These are phyloP conservation scores for Astragalus membranaceus DNA, from an alignment of 306 rosid species.

Conservation along the genomic window DNA sequence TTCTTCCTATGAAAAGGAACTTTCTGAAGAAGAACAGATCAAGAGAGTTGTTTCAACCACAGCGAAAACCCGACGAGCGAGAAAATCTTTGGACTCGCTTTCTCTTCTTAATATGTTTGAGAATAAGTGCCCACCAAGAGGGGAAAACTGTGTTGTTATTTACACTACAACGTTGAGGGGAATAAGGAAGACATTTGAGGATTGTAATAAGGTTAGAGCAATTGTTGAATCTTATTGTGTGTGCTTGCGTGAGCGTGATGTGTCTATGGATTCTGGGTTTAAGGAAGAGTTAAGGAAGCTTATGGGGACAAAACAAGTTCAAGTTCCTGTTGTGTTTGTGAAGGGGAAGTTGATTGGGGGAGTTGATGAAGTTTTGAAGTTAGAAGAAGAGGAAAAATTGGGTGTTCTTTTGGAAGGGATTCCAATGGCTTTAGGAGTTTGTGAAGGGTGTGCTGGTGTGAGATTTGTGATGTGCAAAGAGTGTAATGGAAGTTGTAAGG, in stretches of 20 bases:
- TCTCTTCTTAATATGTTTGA: slow-evolving; percentile 36
- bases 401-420: slow-evolving; percentile 59
- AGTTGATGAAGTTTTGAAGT: slow-evolving; percentile 55
- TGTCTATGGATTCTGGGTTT: slow-evolving; percentile 92
- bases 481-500: slow-evolving; percentile 89
- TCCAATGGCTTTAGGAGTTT: slow-evolving; percentile 40
- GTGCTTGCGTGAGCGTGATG: slow-evolving; percentile 59
- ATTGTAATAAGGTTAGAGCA: slow-evolving; percentile 68
- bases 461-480: slow-evolving; percentile 72
- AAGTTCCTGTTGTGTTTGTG: slow-evolving; percentile 71
- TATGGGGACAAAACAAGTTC: slow-evolving; percentile 55
- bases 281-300: slow-evolving; percentile 70
- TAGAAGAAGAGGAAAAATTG: slow-evolving; percentile 84
- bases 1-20: slow-evolving; percentile 62
- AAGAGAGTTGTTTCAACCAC: slow-evolving; percentile 72
- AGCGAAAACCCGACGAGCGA: slow-evolving; percentile 27
- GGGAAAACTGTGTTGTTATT: slow-evolving; percentile 57
- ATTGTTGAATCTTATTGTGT: slow-evolving; percentile 57
- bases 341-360: slow-evolving; percentile 82
- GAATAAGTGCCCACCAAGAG: slow-evolving; percentile 62
- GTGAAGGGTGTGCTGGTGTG: slow-evolving; percentile 71
- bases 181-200: slow-evolving; percentile 87
- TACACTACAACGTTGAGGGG: slow-evolving; percentile 88
- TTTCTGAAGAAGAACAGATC: slow-evolving; percentile 63
- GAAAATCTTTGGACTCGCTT: slow-evolving; percentile 28